These are phyloP conservation scores for Setaria viridis DNA, from an alignment of 202 grass and related monocot genomes.

Conservation along the genomic window DNA sequence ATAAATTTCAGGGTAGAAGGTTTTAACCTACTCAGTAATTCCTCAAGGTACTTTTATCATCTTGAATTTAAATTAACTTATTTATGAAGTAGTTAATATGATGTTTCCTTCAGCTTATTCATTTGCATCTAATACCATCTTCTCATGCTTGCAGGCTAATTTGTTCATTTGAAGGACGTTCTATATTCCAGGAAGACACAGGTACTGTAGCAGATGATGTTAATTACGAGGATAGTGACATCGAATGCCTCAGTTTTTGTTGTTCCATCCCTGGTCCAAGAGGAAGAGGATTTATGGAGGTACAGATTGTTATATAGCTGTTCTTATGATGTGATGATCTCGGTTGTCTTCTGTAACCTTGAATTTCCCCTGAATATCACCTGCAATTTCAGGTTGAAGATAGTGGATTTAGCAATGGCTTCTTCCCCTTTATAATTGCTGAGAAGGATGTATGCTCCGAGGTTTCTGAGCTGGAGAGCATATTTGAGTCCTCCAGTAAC, in stretches of 20 bases:
- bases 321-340: conserved; percentile 36
- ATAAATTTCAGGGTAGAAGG: conserved; percentile 80
- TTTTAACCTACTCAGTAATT: conserved; percentile 64
- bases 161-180: conserved; percentile 84
- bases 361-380: conserved; percentile 32
- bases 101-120: conserved; percentile 26
- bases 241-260: conserved; percentile 66
- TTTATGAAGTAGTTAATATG: conserved; percentile 28
- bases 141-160: conserved; percentile 69
- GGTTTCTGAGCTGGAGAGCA: conserved; percentile 81
- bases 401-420: conserved; percentile 81
- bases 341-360: conserved; percentile 33
- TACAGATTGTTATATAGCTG: conserved; percentile 46
- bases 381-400: conserved; percentile 79
- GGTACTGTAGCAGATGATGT: conserved; percentile 45
- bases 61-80: conserved; percentile 28
- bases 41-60: conserved; percentile 68
- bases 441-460: conserved; percentile 94
- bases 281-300: conserved; percentile 99
- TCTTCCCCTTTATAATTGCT: conserved; percentile 97
- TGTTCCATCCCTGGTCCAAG: conserved; percentile 73
- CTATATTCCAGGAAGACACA: conserved; percentile 76
- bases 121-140: conserved; percentile 25
- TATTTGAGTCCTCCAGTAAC: conserved; percentile 56
- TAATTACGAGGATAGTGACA: conserved; percentile 46